A percentile compares a stretch with the other conserved stretches of the same genome.
phyloP scores from a whole-genome alignment of 331 rosid species.

The Malus hybrid region DNA sequence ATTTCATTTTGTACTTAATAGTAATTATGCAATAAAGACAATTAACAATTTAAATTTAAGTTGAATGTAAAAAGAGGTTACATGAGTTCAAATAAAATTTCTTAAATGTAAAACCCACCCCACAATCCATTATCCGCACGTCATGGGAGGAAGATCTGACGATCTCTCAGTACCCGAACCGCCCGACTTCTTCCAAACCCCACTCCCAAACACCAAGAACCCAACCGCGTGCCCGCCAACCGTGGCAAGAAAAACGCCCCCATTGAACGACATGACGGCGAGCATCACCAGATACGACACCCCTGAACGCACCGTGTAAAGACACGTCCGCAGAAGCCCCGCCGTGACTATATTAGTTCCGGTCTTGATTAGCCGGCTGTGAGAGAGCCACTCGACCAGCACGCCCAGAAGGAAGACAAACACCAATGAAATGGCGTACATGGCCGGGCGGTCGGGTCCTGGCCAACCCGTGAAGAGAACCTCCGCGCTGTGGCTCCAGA shows the following conservation, averaged over 20 bases:
- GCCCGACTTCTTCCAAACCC: conserved; percentile 12
- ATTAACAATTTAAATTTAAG: too few species aligned
- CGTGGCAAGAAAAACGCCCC: conserved; percentile 48
- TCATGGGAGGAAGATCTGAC: conserved; percentile 1
- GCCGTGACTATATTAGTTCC: conserved; percentile 16
- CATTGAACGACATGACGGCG: conserved; percentile 62
- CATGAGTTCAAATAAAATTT: too few species aligned
- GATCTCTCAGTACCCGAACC: background rate
- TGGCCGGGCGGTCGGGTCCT: conserved; percentile 26
- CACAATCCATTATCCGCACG: background rate
- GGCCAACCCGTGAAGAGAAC: conserved; percentile 71
- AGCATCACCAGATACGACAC: conserved; percentile 48
- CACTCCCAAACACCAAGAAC: conserved; percentile 31
- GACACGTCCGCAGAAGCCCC: conserved; percentile 24
- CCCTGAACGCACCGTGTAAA: conserved; percentile 39
- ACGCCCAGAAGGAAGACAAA: conserved; percentile 46
- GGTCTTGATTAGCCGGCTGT: conserved; percentile 23
- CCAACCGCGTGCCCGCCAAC: conserved; percentile 45
- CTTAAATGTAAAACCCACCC: too few species aligned
- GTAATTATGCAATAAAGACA: too few species aligned
- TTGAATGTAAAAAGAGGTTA: too few species aligned
- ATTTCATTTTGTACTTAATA: too few species aligned
- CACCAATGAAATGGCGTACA: conserved; percentile 47
- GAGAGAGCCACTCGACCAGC: conserved; percentile 63
- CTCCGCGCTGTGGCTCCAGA: conserved; percentile 48